phyloP scores from a whole-genome alignment of 768 basidiomycete species.

The Termitomyces sp. region DNA sequence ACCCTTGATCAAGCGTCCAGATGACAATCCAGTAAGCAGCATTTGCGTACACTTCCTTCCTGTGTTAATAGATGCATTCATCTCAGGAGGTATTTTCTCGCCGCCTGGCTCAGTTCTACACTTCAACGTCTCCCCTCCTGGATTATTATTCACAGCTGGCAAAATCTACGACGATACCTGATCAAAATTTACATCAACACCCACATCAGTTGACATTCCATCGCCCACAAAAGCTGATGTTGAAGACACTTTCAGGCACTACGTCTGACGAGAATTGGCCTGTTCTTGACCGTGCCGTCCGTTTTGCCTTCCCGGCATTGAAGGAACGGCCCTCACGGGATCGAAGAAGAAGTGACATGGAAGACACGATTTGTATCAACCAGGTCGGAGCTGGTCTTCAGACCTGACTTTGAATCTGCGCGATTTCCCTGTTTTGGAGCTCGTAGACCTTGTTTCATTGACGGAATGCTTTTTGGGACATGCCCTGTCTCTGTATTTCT shows the following conservation, averaged over 20 bases:
- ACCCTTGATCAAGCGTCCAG: conserved; percentile 79
- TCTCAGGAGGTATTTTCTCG: conserved; percentile 76
- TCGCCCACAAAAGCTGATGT: conserved; percentile 37
- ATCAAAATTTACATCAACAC: conserved; percentile 33
- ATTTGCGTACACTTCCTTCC: background rate
- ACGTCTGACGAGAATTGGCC: conserved; percentile 94
- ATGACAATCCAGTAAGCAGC: conserved; percentile 78
- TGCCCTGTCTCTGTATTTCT: conserved; percentile 9
- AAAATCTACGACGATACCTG: conserved; percentile 22
- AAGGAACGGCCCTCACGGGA: conserved; percentile 42
- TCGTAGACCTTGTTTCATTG: background rate
- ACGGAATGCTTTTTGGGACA: background rate
- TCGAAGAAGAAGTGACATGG: conserved; percentile 44
- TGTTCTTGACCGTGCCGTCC: conserved; percentile 59
- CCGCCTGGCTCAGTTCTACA: conserved; percentile 72
- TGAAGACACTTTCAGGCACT: conserved; percentile 60
- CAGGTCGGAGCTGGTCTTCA: conserved; percentile 15
- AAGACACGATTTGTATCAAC: conserved; percentile 43
- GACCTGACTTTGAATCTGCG: background rate
- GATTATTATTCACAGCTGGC: conserved; percentile 45
- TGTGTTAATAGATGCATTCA: background rate
- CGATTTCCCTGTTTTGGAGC: background rate
- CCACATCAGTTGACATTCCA: conserved; percentile 48
- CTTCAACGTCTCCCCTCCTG: conserved; percentile 77
- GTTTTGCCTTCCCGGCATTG: conserved; percentile 51